Conservation (phyloP, 257 asterid species). For the Linderniella brevidens region DNA sequence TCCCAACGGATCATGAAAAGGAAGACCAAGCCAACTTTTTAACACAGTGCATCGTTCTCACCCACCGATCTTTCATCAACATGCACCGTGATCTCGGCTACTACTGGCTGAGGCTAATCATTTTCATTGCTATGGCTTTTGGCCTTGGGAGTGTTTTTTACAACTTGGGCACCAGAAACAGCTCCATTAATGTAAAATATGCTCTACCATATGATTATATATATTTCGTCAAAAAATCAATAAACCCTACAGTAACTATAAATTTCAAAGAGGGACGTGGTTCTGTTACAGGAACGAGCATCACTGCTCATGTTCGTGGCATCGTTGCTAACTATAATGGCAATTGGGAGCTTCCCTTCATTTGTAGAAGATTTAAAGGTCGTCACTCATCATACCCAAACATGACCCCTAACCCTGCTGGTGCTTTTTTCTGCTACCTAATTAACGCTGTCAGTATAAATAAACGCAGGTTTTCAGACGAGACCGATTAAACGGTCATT, state of each 20-base stretch:
- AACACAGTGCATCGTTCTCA: constrained; percentile 35
- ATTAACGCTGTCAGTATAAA: no score
- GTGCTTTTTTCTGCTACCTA: background rate
- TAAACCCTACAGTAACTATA: background rate
- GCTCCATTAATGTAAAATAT: constrained; percentile 33
- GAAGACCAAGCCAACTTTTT: constrained; percentile 28
- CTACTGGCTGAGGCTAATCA: constrained; percentile 48
- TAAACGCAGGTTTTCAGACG: constrained; percentile 27
- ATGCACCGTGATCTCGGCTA: constrained; percentile 55
- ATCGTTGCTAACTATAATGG: constrained; percentile 43
- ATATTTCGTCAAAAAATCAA: background rate
- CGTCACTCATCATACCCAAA: no score
- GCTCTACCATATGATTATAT: background rate
- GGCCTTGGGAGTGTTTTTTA: constrained; percentile 35
- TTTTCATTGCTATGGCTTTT: constrained; percentile 28
- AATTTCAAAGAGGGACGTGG: constrained; percentile 1
- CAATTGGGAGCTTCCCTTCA: constrained; percentile 60
- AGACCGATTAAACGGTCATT: constrained; percentile 38
- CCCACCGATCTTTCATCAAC: constrained; percentile 33
- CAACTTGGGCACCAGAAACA: constrained; percentile 25
- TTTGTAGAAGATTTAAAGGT: constrained; percentile 57
- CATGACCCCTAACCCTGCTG: background rate
- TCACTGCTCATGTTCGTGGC: constrained; percentile 45
- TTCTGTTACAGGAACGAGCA: constrained; percentile 25
- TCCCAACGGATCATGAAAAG: constrained; percentile 19